Evolutionary conservation across 2,329 filamentous ascomycete genomes (phyloP), one percentile per base, ranked within the genome.

Genomic region (Exophiala lecanii-corni): DNA sequence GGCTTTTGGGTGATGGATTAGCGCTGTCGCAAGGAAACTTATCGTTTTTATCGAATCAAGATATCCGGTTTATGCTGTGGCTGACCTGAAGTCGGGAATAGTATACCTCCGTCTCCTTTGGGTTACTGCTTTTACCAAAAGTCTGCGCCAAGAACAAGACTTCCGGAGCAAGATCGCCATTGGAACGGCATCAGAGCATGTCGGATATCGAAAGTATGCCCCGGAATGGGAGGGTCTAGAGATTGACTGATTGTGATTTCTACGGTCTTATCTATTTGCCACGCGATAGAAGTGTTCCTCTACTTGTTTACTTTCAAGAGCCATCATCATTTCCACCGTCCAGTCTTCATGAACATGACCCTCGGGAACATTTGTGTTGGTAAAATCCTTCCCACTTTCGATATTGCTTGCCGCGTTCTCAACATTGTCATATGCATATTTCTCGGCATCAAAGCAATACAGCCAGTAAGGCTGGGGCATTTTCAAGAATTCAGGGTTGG

Each of bases 381-480:
- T n/a, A 20, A 41, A 44, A 3, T 39, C 30, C 15, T 12, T 41
- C 10, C 43, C 43, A 4, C 34, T 33, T 17, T 13, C 15, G 20
- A 46, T 2, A 21, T n/a, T 13, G 4, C 32, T 21, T 9, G 44
- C 15, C 9, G 31, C 41, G 43, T 54, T 57, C 50, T 51, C 59
- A 47, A 45, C 70, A 25, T 61, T 57, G 21, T 63, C 58, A 45
- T 70, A 67, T 1, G 70, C 68, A 47, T 72, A 64, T 25, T 56
- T 59, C 59, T 75, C 71, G 15, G 70, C 65, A 51, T 76, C 72
- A 50, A 72, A 71, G 23, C 64, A 59, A n/a, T 73, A 60, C 4
- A 75, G 57, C 71, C 71, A 74, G 38, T 63, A 65, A 48, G 73
- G 70, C 25, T 69, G 62, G 9, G 66, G 48, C n/a, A 44, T 25